Conservation (phyloP, 2,329 filamentous ascomycete genomes). For the Alternaria sp. region DNA sequence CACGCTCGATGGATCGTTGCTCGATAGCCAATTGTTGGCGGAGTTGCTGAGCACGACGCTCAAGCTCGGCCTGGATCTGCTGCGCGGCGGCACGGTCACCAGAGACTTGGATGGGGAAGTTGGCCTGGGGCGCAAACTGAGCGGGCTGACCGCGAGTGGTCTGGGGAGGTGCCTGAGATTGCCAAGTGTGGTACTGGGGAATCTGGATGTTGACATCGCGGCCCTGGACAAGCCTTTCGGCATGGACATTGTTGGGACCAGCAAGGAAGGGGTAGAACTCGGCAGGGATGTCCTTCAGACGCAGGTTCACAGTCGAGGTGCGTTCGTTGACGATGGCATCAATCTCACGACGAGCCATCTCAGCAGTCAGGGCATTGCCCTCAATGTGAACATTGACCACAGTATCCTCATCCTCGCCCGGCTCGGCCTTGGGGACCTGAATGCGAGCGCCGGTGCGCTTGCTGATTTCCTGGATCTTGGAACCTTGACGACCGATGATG, state of each 20-base stretch:
- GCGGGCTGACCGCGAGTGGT: constrained; percentile 71
- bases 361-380: constrained; percentile 88
- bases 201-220: constrained; percentile 84
- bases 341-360: constrained; percentile 84
- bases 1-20: constrained; percentile 82
- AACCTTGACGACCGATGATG: constrained; percentile 92
- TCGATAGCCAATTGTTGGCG: constrained; percentile 78
- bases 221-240: constrained; percentile 74
- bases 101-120: constrained; percentile 82
- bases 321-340: constrained; percentile 88
- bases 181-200: constrained; percentile 81
- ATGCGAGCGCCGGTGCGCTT: constrained; percentile 90
- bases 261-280: constrained; percentile 97
- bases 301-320: constrained; percentile 81
- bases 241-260: constrained; percentile 74
- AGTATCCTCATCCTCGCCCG: constrained; percentile 79
- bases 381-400: constrained; percentile 88
- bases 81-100: constrained; percentile 87
- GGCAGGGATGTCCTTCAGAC: constrained; percentile 82
- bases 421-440: constrained; percentile 84
- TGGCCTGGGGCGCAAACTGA: constrained; percentile 74
- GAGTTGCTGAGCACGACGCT: constrained; percentile 79
- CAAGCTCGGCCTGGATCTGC: constrained; percentile 80
- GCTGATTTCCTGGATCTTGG: constrained; percentile 88
- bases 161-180: constrained; percentile 71